Evolutionary conservation across 75 land plant genomes (phyloP), one percentile per base, ranked within the genome.

Genomic region (Pinus albicaulis): DNA sequence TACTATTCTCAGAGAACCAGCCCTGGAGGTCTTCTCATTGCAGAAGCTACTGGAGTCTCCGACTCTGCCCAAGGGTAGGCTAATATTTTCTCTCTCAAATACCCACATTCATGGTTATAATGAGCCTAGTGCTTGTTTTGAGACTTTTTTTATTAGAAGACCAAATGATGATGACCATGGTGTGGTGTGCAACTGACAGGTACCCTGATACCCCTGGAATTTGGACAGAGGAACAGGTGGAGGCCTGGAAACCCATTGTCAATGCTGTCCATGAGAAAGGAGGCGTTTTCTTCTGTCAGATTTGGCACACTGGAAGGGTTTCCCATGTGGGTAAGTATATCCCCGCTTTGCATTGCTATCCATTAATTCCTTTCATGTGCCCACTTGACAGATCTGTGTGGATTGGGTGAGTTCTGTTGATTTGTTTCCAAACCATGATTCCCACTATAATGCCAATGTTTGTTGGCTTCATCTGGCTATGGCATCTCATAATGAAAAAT

Each of bases 221-320:
- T 38, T 84, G 63, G 63, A 64, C 80, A 13, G 44, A 72, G 16
- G 79, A 84, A 72, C 84, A 84, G 26, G 76, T 77, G 24, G 79
- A 81, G 48, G 86, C 84, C 38, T 84, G 86, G 86, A 84, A 81
- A 48, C 71, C 86, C 31, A 77, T 84, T 63, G 86, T 84, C 56
- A 70, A 81, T 14, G 83, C 79, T 11, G 83, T 81, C 7, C 79
- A 84, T 34, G 78, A 83, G 44, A 83, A 83, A 38, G 78, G 78
- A 14, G 85, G 38, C 26, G 31, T 83, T 44, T 80, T 83, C 69
- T 81, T 84, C 55, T n/a, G 22, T 25, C 84, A 84, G 56, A 72
- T 84, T 15, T 84, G 84, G 86, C 86, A 84, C 61, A 28, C 74
- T 69, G 84, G 86, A 44, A 82, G 86, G 59, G 72, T 16, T 26